Conservation (phyloP, 352 stramenopile genomes). For the Phytopythium vexans region DNA sequence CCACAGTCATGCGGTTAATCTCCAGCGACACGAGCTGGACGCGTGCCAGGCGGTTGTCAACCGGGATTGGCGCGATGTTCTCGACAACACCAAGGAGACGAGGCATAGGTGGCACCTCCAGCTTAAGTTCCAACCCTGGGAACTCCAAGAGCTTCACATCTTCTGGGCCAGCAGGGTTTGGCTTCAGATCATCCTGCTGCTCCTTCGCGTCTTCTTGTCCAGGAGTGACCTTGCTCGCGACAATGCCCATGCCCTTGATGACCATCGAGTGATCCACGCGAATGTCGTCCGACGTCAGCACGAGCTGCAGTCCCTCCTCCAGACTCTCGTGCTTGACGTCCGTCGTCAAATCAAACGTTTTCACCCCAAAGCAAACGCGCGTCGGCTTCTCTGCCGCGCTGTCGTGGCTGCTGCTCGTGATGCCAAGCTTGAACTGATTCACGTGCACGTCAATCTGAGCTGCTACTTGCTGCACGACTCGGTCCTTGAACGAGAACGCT, state of each 20-base stretch:
- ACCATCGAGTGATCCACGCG: constrained; percentile 41
- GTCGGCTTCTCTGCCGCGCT: constrained; percentile 27
- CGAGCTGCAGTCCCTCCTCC: constrained; percentile 41
- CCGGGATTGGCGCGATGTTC: constrained; percentile 43
- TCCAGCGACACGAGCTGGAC: constrained; percentile 38
- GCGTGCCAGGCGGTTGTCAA: constrained; percentile 32
- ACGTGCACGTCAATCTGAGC: constrained; percentile 58
- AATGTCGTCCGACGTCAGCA: constrained; percentile 50
- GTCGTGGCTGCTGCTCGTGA: constrained; percentile 25
- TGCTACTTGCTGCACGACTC: constrained; percentile 55
- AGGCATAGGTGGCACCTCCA: constrained; percentile 54
- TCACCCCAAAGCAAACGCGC: constrained; percentile 26
- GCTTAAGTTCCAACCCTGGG: constrained; percentile 34
- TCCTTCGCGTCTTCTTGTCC: constrained; percentile 15
- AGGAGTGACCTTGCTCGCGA: constrained; percentile 21
- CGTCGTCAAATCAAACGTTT: constrained; percentile 37
- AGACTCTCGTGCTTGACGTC: constrained; percentile 41
- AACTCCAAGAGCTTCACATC: constrained; percentile 36
- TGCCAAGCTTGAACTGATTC: constrained; percentile 32
- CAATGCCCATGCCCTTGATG: constrained; percentile 47
- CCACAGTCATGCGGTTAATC: constrained; percentile 37
- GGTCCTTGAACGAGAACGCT: constrained; percentile 56
- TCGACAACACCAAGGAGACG: constrained; percentile 56
- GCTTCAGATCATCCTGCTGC: constrained; percentile 21
- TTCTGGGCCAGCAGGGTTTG: constrained; percentile 8